These are phyloP conservation scores for Mycena vulgaris DNA, from an alignment of 768 basidiomycete species.

Conservation along the genomic window DNA sequence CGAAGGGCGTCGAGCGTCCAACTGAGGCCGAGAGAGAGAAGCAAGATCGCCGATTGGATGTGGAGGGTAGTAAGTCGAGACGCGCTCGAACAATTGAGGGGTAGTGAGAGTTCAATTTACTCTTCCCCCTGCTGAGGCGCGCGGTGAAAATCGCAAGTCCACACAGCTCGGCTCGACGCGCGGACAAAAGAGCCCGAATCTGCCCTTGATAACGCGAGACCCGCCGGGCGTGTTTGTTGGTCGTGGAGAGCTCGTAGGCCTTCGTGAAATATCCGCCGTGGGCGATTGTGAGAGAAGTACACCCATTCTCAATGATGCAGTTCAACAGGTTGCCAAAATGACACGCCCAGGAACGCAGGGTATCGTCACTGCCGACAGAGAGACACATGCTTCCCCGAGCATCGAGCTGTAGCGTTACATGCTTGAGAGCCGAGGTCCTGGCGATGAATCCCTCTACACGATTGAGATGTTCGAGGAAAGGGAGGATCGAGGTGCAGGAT, in stretches of 20 bases:
- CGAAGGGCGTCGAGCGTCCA: constrained; percentile 11
- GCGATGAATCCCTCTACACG: neutral
- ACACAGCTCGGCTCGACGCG: too few relatives aligned
- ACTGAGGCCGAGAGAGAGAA: neutral
- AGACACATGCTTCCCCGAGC: neutral
- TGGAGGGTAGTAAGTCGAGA: neutral
- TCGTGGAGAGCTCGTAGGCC: neutral
- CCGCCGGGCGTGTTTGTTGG: neutral
- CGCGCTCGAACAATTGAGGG: neutral
- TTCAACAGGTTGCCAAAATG: neutral
- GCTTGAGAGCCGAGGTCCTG: neutral
- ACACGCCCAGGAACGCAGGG: neutral
- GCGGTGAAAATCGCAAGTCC: neutral
- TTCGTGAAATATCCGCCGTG: constrained; percentile 9
- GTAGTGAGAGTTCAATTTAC: neutral
- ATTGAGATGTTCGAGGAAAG: neutral
- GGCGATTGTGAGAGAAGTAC: neutral
- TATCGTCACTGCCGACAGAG: neutral
- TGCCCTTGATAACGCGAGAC: neutral
- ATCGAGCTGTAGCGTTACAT: neutral
- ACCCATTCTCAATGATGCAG: constrained; percentile 1
- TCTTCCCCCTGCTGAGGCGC: neutral
- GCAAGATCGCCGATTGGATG: constrained; percentile 1
- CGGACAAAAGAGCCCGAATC: neutral
- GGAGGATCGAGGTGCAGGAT: constrained; percentile 4